A percentile compares a stretch with the other conserved stretches of the same genome.
Conservation (phyloP, 2,329 filamentous ascomycete genomes). For the Pezizomycotina sp. region DNA sequence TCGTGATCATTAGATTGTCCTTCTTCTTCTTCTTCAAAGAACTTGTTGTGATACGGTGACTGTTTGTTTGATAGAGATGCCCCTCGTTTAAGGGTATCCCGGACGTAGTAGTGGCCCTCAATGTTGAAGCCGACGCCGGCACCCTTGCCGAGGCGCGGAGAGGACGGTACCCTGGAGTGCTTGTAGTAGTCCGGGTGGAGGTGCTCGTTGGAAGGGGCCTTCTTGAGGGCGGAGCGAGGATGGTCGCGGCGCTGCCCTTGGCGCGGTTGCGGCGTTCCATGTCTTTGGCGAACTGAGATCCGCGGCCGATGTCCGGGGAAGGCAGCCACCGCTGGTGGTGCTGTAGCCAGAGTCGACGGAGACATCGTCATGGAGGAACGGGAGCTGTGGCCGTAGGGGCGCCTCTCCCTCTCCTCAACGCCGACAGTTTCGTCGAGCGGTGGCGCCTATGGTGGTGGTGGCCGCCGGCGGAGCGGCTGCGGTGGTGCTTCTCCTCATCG, state of each 20-base stretch:
- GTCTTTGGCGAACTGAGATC: slow-evolving; percentile 17
- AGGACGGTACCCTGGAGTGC: too few relatives aligned
- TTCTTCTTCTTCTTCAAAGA: too few relatives aligned
- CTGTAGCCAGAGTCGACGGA: slow-evolving; percentile 17
- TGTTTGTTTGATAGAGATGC: too few relatives aligned
- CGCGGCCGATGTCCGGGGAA: slow-evolving; percentile 16
- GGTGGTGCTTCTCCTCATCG: slow-evolving; percentile 10
- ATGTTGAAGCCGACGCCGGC: slow-evolving; percentile 19
- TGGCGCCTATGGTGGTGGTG: slow-evolving; percentile 16
- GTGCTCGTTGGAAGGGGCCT: slow-evolving; percentile 13
- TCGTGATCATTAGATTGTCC: too few relatives aligned
- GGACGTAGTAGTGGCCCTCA: slow-evolving; percentile 14
- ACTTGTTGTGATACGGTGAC: too few relatives aligned
- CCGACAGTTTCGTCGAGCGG: slow-evolving; percentile 17
- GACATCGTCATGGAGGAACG: slow-evolving; percentile 18
- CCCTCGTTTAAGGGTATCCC: slow-evolving; percentile 17
- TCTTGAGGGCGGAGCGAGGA: slow-evolving; percentile 19
- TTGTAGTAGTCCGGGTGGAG: too few relatives aligned
- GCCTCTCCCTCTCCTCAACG: slow-evolving; percentile 16
- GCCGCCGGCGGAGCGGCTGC: slow-evolving; percentile 16
- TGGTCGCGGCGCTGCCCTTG: too few relatives aligned
- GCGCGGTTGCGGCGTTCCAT: slow-evolving; percentile 19
- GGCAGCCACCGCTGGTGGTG: slow-evolving; percentile 14
- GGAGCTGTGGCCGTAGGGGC: slow-evolving; percentile 17
- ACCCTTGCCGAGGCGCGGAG: too few relatives aligned